Conservation (phyloP, 441 rosid genomes). For the Gossypium gossypioides region DNA sequence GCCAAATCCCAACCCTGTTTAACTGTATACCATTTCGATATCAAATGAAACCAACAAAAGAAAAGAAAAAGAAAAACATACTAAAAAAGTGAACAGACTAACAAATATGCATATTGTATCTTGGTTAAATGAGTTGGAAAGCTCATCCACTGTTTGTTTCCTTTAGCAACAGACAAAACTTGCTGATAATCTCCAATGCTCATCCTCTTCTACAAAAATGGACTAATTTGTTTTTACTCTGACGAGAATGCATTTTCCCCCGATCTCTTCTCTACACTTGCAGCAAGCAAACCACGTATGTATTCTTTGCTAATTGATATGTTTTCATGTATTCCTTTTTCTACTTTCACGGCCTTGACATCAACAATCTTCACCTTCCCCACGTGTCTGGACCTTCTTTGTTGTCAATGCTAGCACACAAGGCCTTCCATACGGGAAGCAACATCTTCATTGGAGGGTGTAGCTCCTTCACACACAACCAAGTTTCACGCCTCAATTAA, state of each 20-base stretch:
- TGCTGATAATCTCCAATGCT: neutral
- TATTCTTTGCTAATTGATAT: neutral
- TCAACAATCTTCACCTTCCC: constrained; percentile 20
- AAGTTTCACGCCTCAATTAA: neutral
- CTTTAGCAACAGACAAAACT: neutral
- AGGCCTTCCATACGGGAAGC: constrained; percentile 76
- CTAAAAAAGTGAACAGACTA: neutral
- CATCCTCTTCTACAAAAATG: constrained; percentile 2
- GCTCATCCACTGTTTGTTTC: neutral
- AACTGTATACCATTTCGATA: neutral
- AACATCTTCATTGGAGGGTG: constrained; percentile 73
- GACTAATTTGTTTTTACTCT: neutral
- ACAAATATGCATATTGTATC: neutral
- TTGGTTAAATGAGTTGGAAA: neutral
- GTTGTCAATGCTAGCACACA: constrained; percentile 42
- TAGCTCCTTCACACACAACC: constrained; percentile 40
- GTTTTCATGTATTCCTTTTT: neutral
- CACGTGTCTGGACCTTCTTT: constrained; percentile 22
- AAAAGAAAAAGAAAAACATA: neutral
- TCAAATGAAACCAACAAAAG: neutral
- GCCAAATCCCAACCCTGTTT: neutral
- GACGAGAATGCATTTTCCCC: neutral
- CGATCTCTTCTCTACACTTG: neutral
- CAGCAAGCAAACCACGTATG: neutral
- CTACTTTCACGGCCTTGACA: neutral